Evolutionary conservation across 305 asterid genomes (phyloP).

Genomic region (Rubia peregrina): DNA sequence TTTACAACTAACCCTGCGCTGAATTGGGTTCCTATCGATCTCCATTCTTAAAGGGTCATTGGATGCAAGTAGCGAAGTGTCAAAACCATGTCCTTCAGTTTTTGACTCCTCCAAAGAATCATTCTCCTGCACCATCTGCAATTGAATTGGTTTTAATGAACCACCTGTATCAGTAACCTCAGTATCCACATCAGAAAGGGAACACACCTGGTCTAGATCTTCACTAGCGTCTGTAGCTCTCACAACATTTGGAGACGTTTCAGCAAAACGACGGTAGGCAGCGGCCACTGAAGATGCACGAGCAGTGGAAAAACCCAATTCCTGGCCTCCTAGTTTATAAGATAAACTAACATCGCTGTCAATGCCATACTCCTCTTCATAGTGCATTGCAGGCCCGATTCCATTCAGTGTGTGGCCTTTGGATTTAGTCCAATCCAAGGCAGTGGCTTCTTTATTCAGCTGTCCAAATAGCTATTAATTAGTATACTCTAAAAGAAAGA

Average conservation of each 20-base stretch:
- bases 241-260: conserved; percentile 27
- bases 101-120: conserved; percentile 15
- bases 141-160: background rate
- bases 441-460: conserved; percentile 79
- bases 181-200: background rate
- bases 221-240: conserved; percentile 28
- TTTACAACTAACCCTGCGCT: background rate
- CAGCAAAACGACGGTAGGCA: conserved; percentile 63
- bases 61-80: background rate
- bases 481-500: conserved; percentile 13
- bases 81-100: conserved; percentile 11
- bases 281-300: conserved; percentile 78
- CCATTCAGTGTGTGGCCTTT: conserved; percentile 59
- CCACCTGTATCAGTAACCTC: background rate
- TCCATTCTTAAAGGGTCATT: conserved; percentile 7
- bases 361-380: conserved; percentile 43
- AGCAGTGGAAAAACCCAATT: conserved; percentile 47
- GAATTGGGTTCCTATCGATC: background rate
- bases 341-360: conserved; percentile 26
- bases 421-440: conserved; percentile 85
- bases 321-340: conserved; percentile 69
- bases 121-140: conserved; percentile 9
- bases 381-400: conserved; percentile 22
- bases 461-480: conserved; percentile 27
- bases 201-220: conserved; percentile 26